Evolutionary conservation across 768 basidiomycete genomes (phyloP).

Genomic region (Mrakia gelida): DNA sequence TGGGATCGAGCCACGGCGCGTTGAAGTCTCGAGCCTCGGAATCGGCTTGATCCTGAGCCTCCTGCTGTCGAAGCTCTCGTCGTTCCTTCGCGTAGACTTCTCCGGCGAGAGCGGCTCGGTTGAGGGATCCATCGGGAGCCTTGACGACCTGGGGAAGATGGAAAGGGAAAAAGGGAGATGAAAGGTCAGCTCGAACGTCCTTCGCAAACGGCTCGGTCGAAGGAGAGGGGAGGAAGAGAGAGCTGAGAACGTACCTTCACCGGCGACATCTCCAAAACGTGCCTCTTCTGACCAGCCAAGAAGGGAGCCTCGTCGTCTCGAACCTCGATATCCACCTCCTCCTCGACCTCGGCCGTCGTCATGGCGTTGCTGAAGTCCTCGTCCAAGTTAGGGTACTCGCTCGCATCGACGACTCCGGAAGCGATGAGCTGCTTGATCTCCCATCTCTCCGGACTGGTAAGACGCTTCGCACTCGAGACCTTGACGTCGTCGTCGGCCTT

Average conservation of each 20-base stretch:
- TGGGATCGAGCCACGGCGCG: constrained; percentile 96
- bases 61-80: constrained; percentile 87
- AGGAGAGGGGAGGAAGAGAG: background rate
- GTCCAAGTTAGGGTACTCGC: constrained; percentile 90
- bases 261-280: constrained; percentile 88
- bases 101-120: constrained; percentile 89
- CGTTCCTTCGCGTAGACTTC: constrained; percentile 92
- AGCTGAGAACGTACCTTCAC: constrained; percentile 55
- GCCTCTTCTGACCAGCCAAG: constrained; percentile 91
- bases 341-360: constrained; percentile 75
- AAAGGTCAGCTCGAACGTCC: background rate
- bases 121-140: constrained; percentile 94
- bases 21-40: constrained; percentile 91
- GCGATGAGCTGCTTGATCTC: constrained; percentile 99
- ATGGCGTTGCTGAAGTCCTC: constrained; percentile 74
- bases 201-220: background rate
- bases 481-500: constrained; percentile 46
- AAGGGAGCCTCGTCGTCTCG: constrained; percentile 96
- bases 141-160: constrained; percentile 65
- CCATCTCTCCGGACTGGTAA: constrained; percentile 97
- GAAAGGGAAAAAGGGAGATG: background rate
- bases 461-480: constrained; percentile 74
- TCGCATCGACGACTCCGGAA: constrained; percentile 82
- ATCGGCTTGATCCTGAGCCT: constrained; percentile 88
- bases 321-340: constrained; percentile 95